phyloP scores from a whole-genome alignment of 2,329 filamentous ascomycete genomes.

The Apiospora aurea region DNA sequence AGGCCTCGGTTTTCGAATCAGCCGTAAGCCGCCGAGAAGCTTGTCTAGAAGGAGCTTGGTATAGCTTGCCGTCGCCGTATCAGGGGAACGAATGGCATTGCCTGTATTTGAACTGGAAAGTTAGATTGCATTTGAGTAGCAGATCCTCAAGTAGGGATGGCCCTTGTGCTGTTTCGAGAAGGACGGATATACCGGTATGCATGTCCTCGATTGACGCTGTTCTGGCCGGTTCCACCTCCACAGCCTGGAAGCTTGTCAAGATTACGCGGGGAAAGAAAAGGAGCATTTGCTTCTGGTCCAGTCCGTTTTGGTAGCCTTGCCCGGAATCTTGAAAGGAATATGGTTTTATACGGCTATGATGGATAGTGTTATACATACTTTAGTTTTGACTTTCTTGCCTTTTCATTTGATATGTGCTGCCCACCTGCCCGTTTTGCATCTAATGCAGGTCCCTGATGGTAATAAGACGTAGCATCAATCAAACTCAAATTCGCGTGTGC shows the following conservation, averaged over 20 bases:
- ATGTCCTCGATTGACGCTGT: not conserved
- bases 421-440: not conserved
- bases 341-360: not conserved
- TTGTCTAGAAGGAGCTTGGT: not conserved
- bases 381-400: not conserved
- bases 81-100: not conserved
- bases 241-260: not conserved
- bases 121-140: not conserved
- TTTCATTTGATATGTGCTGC: not conserved
- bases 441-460: not conserved
- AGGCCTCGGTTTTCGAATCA: not conserved
- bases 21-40: not conserved
- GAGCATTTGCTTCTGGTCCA: not conserved
- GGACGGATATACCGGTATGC: not conserved
- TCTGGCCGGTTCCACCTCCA: not conserved
- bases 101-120: not conserved
- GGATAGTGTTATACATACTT: not conserved
- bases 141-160: not conserved
- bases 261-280: not conserved
- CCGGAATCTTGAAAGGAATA: not conserved
- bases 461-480: not conserved
- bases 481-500: conserved; percentile 1
- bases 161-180: not conserved
- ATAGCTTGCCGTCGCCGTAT: not conserved
- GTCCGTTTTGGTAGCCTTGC: not conserved